Evolutionary conservation across 257 asterid species (phyloP).

Genomic region (Solanum neorickii): DNA sequence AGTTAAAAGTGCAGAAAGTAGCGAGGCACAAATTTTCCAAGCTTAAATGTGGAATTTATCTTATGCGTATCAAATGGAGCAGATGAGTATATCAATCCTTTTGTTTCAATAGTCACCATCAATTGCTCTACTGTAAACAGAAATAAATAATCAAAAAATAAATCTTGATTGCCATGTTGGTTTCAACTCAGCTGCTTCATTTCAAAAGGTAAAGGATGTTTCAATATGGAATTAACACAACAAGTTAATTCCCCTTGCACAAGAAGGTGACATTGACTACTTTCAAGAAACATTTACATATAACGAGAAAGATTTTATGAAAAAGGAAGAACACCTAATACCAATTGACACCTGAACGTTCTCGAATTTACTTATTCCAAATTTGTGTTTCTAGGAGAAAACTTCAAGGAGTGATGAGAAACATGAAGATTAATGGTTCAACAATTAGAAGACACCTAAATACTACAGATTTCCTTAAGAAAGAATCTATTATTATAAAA

Average conservation of each 20-base stretch:
- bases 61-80: not conserved
- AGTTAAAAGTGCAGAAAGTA: not conserved
- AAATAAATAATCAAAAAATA: not conserved
- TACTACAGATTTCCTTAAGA: not conserved
- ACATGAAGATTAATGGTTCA: not conserved
- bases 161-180: not conserved
- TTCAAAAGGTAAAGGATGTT: not conserved
- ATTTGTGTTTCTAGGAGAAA: not conserved
- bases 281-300: not conserved
- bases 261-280: not conserved
- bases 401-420: not conserved
- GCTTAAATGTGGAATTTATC: not conserved
- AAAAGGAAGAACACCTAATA: not conserved
- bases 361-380: not conserved
- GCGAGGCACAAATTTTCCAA: not conserved
- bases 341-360: not conserved
- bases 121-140: not conserved
- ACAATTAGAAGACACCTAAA: not conserved
- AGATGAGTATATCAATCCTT: not conserved
- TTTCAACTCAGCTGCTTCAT: not conserved
- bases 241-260: not conserved
- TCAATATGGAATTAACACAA: not conserved
- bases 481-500: not conserved
- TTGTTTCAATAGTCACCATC: not conserved
- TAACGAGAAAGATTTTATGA: not conserved